Percentiles rank a stretch among this genome's conserved stretches.
Conservation (phyloP, 2,329 filamentous ascomycete genomes). For the Fusarium sp. region DNA sequence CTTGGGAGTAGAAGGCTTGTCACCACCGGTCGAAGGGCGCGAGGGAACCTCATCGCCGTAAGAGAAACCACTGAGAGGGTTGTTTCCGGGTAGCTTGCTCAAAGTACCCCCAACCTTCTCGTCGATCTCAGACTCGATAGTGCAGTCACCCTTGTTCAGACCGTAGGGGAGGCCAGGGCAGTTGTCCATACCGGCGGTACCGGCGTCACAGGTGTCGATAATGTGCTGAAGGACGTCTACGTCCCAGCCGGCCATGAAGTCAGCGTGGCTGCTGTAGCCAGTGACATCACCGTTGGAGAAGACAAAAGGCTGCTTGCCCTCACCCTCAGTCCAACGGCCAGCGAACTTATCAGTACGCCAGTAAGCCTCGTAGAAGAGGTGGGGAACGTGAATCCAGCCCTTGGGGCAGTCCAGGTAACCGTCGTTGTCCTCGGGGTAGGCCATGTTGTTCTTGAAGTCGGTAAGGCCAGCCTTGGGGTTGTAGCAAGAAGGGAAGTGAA, state of each 20-base stretch:
- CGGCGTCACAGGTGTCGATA: slow-evolving; percentile 74
- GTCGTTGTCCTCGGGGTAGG: slow-evolving; percentile 66
- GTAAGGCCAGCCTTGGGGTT: slow-evolving; percentile 71
- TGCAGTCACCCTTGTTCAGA: slow-evolving; percentile 66
- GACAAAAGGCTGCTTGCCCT: slow-evolving; percentile 73
- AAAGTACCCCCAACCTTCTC: slow-evolving; percentile 62
- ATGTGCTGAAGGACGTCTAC: slow-evolving; percentile 73
- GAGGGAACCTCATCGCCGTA: slow-evolving; percentile 53
- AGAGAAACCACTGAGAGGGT: slow-evolving; percentile 66
- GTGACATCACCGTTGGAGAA: slow-evolving; percentile 77
- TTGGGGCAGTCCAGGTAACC: slow-evolving; percentile 67
- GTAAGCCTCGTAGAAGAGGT: slow-evolving; percentile 71
- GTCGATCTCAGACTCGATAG: slow-evolving; percentile 61
- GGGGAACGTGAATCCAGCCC: slow-evolving; percentile 68
- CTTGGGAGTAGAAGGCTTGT: slow-evolving; percentile 24
- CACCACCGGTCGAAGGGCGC: slow-evolving; percentile 19
- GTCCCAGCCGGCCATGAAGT: slow-evolving; percentile 83
- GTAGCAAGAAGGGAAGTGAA: slow-evolving; percentile 82
- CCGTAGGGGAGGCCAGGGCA: slow-evolving; percentile 70
- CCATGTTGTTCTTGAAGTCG: slow-evolving; percentile 75
- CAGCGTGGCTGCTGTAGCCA: slow-evolving; percentile 77
- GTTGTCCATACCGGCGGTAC: slow-evolving; percentile 70
- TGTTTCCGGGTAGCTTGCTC: slow-evolving; percentile 66
- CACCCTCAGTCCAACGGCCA: slow-evolving; percentile 66
- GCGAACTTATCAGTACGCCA: slow-evolving; percentile 69